These are phyloP conservation scores for Spizellomyces sp. DNA, from an alignment of 192 early-diverging fungal species.

Conservation along the genomic window DNA sequence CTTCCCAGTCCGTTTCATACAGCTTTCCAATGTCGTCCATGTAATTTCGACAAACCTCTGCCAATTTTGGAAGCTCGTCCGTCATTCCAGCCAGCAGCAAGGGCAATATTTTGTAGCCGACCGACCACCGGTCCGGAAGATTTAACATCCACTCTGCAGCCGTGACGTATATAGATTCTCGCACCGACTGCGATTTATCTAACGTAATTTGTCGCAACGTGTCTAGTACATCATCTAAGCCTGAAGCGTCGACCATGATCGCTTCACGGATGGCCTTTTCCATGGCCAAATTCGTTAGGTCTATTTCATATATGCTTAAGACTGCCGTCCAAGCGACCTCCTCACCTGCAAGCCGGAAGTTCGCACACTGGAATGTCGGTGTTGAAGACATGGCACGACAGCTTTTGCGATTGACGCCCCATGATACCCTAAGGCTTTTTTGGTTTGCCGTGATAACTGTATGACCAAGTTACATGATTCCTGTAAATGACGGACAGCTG, in stretches of 20 bases:
- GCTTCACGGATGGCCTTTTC: conserved; percentile 37
- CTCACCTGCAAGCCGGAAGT: conserved; percentile 34
- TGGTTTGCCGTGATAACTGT: conserved; percentile 24
- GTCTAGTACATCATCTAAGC: conserved; percentile 45
- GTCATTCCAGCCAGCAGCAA: conserved; percentile 47
- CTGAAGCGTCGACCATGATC: conserved; percentile 46
- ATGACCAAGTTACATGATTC: conserved; percentile 52
- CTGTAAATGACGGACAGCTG: conserved; percentile 13
- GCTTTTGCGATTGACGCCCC: conserved; percentile 42
- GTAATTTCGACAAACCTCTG: conserved; percentile 12
- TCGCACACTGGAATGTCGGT: conserved; percentile 57
- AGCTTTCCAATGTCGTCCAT: conserved; percentile 49
- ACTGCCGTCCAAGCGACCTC: too few species aligned
- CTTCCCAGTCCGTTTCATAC: conserved; percentile 58
- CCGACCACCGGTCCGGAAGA: conserved; percentile 52
- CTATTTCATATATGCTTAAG: not conserved
- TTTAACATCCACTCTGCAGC: conserved; percentile 44
- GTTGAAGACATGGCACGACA: conserved; percentile 43
- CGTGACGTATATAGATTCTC: conserved; percentile 47
- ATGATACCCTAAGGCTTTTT: conserved; percentile 31
- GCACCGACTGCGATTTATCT: conserved; percentile 52
- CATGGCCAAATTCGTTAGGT: conserved; percentile 21
- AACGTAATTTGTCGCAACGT: conserved; percentile 40
- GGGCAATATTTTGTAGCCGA: conserved; percentile 54
- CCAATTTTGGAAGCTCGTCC: conserved; percentile 47